Evolutionary conservation across 139 green algal genomes (phyloP).

Genomic region (Spirogloea muscicola): DNA sequence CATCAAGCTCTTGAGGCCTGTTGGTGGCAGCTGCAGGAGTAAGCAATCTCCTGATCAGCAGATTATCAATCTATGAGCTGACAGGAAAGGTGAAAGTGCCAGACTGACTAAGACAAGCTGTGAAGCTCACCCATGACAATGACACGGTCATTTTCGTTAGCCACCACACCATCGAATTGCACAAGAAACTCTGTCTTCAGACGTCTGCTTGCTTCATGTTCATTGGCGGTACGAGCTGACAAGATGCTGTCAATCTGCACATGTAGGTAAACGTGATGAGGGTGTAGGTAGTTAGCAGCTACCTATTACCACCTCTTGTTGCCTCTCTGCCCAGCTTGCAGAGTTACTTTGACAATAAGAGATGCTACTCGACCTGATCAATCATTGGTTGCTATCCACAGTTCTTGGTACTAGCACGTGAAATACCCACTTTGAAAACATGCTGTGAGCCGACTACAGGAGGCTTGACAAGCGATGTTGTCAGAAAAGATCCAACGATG

Average conservation of each 20-base stretch:
- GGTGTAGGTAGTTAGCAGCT: no score
- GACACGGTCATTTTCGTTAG: conserved; percentile 37
- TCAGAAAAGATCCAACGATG: no score
- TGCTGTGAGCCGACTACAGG: no score
- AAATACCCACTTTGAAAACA: no score
- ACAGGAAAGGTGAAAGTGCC: not conserved
- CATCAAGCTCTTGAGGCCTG: conserved; percentile 92
- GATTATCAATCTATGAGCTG: not conserved
- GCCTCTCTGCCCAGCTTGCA: no score
- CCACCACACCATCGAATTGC: conserved; percentile 79
- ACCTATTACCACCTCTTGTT: no score
- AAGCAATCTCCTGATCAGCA: not conserved
- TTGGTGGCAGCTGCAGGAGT: conserved; percentile 83
- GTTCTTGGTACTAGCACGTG: no score
- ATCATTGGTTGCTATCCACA: no score
- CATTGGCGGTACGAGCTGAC: conserved; percentile 65
- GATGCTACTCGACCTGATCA: no score
- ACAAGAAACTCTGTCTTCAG: conserved; percentile 97
- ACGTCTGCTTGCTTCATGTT: conserved; percentile 91
- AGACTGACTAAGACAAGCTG: not conserved
- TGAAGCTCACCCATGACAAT: conserved; percentile 44
- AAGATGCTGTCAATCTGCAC: conserved; percentile 68
- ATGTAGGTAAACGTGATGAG: no score
- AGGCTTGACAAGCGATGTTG: no score
- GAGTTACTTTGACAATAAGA: no score